Percentiles rank a stretch among this genome's conserved stretches.
phyloP scores from a whole-genome alignment of 495 filamentous ascomycete genomes.

The Apodospora peruviana region DNA sequence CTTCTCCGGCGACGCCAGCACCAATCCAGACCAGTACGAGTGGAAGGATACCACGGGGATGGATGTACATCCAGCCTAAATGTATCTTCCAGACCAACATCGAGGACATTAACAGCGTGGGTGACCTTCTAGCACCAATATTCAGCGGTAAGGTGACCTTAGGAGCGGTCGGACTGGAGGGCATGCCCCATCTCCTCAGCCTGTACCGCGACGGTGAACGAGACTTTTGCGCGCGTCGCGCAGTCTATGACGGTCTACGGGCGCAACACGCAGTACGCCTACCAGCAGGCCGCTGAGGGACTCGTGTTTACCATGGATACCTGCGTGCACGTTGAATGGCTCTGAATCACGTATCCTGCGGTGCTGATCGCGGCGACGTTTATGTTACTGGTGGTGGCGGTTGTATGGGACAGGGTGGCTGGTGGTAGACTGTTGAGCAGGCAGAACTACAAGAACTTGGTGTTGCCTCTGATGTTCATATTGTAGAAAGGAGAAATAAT shows the following conservation, averaged over 20 bases:
- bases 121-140: background rate
- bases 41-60: background rate
- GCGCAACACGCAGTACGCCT: background rate
- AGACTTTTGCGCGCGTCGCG: background rate
- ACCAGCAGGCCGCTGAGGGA: background rate
- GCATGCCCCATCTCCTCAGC: background rate
- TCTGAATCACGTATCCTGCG: background rate
- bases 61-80: background rate
- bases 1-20: background rate
- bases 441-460: background rate
- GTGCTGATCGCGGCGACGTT: background rate
- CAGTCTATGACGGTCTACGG: background rate
- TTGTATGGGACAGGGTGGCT: background rate
- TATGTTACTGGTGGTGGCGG: background rate
- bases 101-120: background rate
- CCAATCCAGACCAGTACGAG: background rate
- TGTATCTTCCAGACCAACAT: background rate
- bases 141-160: background rate
- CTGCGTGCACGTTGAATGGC: background rate
- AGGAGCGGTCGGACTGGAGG: background rate
- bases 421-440: background rate
- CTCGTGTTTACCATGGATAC: background rate
- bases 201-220: background rate
- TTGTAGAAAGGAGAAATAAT: background rate
- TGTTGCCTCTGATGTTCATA: background rate